Base-by-base conservation (phyloP, 2,329 filamentous ascomycete genomes). In the Zymoseptoria pseudotritici region DNA sequence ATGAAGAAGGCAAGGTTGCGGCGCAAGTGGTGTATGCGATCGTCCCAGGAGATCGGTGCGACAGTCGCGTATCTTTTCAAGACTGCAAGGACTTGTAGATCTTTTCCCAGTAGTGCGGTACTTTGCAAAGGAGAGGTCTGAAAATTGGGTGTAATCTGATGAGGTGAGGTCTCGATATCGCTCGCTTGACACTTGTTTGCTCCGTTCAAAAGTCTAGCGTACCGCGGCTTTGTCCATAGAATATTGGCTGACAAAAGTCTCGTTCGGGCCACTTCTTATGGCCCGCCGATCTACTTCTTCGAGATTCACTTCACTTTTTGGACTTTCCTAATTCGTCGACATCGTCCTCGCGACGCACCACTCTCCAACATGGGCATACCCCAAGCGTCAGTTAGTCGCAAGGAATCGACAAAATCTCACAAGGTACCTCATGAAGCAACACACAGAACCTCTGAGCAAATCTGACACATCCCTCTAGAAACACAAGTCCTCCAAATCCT, bases 221-320 rank as follows among this genome's bases (percentile, higher is more conserved):
- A 46, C 36, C 36, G 36, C 36, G 36, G 36, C 36, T 46, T 46
- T 17, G 11, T 17, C 5, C 4, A 42, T 42, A 11, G 3, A 42
- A 42, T 6, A 46, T 46, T 46, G 13, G 6, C 4, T 50, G 53
- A 5, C 61, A 58, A 29, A 63, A 63, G 59, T 63, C 57, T 42
- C 21, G 29, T 11, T 60, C 62, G 57, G 62, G 55, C 31, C 49
- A 46, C 53, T 21, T 55, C 24, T 56, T 60, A 50, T 61, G 51
- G 24, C 62, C 20, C 42, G 54, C 6, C 36, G 36, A 46, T 46
- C 26, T 17, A 46, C 36, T 46, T 46, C 7, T 46, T 46, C 13
- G 36, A 46, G 13, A 17, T 46, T 17, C 11, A 46, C 26, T 29
- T 29, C 26, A 29, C 26, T 29, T 17, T 17, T 17, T 46, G 36